These are phyloP conservation scores for Puccinia polysora DNA, from an alignment of 1,284 basidiomycete species.

Conservation along the genomic window DNA sequence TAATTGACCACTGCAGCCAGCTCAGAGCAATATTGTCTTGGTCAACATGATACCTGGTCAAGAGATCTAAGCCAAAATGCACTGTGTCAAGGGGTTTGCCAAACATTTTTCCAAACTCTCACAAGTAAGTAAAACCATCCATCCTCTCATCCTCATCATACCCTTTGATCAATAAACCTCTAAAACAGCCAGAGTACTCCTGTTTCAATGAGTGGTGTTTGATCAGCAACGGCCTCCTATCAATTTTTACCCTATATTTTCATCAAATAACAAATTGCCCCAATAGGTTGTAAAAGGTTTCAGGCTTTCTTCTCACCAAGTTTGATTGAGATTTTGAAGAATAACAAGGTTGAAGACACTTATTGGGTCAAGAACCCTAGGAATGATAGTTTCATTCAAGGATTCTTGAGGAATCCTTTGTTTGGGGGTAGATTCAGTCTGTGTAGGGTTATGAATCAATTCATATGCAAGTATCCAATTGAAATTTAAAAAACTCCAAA, in stretches of 20 bases:
- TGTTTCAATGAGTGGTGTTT: not conserved
- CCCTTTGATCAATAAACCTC: not conserved
- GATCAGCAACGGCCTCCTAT: constrained; percentile 88
- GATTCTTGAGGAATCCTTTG: constrained; percentile 86
- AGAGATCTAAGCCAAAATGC: constrained; percentile 74
- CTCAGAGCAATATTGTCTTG: constrained; percentile 79
- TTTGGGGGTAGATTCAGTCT: constrained; percentile 81
- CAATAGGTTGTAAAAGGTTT: constrained; percentile 68
- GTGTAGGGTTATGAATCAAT: constrained; percentile 82
- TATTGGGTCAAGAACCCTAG: constrained; percentile 62
- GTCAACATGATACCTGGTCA: constrained; percentile 87
- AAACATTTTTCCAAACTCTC: constrained; percentile 96
- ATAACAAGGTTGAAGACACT: constrained; percentile 60
- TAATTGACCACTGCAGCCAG: constrained; percentile 62
- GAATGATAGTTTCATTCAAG: constrained; percentile 84
- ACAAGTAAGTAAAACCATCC: constrained; percentile 75
- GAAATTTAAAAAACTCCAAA: too few species aligned
- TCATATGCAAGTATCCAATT: constrained; percentile 81
- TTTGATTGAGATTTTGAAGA: constrained; percentile 67
- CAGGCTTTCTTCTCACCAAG: constrained; percentile 80
- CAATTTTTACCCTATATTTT: constrained; percentile 82
- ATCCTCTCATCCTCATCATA: not conserved
- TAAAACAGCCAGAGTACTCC: not conserved
- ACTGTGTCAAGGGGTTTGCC: constrained; percentile 90
- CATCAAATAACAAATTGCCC: constrained; percentile 66